Conservation (phyloP, 169 alveolate species). For the Cryptosporidium parvum region DNA sequence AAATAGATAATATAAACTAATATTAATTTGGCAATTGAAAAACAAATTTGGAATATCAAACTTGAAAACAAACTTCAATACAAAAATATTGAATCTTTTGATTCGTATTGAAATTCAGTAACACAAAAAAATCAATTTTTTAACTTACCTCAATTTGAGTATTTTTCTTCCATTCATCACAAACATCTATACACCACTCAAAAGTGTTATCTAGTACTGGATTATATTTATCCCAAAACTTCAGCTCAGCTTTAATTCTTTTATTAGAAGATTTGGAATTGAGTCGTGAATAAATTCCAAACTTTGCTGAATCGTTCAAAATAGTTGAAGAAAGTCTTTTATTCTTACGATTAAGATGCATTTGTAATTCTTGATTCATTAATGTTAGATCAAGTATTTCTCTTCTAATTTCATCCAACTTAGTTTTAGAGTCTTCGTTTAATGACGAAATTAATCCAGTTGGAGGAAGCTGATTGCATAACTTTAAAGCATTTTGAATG, state of each 20-base stretch:
- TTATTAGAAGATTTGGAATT: conserved; percentile 1
- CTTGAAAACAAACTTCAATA: neutral
- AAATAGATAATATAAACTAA: neutral
- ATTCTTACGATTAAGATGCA: conserved; percentile 3
- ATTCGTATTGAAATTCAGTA: neutral
- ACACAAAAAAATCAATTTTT: neutral
- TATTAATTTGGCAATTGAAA: neutral
- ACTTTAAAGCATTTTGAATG: conserved; percentile 24
- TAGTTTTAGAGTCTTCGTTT: neutral
- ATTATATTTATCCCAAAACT: conserved; percentile 44
- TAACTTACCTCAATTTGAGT: conserved; percentile 73
- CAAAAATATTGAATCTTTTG: neutral
- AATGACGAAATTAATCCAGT: conserved; percentile 17
- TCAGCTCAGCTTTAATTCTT: conserved; percentile 16
- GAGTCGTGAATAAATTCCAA: neutral
- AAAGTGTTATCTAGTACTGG: conserved; percentile 18
- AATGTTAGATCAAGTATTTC: neutral
- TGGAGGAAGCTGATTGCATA: conserved; percentile 38
- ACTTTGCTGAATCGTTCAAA: neutral
- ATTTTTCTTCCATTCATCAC: conserved; percentile 53
- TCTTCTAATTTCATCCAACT: neutral
- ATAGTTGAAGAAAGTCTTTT: neutral
- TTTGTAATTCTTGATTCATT: conserved; percentile 9
- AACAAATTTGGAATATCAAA: neutral
- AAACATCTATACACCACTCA: conserved; percentile 67